A percentile compares a stretch with the other conserved stretches of the same genome.
phyloP scores from a whole-genome alignment of 2,329 filamentous ascomycete species.

The Ophiostoma sp. region DNA sequence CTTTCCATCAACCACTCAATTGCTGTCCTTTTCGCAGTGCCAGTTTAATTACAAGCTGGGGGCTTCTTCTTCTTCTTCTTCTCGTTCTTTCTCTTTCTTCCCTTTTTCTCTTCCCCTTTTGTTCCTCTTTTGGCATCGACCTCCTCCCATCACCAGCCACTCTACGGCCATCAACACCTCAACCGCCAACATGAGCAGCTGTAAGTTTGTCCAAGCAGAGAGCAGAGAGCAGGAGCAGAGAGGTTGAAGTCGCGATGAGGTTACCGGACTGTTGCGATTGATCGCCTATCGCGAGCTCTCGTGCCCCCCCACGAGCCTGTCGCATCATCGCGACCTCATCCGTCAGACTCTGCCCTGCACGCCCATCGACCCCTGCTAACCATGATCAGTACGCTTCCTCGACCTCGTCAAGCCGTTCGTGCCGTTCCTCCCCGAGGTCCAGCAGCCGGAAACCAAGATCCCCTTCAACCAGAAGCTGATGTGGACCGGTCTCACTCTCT shows the following conservation, averaged over 20 bases:
- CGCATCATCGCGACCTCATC: constrained; percentile 4
- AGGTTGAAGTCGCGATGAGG: not conserved
- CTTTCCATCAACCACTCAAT: not conserved
- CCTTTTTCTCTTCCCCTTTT: constrained; percentile 15
- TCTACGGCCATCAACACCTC: constrained; percentile 19
- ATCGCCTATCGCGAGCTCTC: not conserved
- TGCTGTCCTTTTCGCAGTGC: constrained; percentile 14
- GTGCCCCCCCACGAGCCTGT: not conserved
- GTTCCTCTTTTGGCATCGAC: constrained; percentile 9
- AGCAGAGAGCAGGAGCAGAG: not conserved
- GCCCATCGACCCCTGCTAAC: not conserved
- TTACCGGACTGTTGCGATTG: not conserved
- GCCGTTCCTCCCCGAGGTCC: constrained; percentile 98
- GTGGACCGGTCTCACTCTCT: constrained; percentile 88
- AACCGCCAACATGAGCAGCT: constrained; percentile 35
- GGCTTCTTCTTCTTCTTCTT: constrained; percentile 12
- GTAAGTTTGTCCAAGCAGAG: constrained; percentile 31
- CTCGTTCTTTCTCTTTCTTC: constrained; percentile 12
- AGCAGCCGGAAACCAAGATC: constrained; percentile 95
- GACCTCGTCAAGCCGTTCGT: constrained; percentile 99
- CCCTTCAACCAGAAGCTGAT: constrained; percentile 98
- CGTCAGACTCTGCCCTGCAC: not conserved
- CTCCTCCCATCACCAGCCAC: constrained; percentile 16
- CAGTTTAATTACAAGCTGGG: constrained; percentile 6
- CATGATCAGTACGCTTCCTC: constrained; percentile 81